Conservation (phyloP, 164 flowering plant species). For the Houttuynia cordata region DNA sequence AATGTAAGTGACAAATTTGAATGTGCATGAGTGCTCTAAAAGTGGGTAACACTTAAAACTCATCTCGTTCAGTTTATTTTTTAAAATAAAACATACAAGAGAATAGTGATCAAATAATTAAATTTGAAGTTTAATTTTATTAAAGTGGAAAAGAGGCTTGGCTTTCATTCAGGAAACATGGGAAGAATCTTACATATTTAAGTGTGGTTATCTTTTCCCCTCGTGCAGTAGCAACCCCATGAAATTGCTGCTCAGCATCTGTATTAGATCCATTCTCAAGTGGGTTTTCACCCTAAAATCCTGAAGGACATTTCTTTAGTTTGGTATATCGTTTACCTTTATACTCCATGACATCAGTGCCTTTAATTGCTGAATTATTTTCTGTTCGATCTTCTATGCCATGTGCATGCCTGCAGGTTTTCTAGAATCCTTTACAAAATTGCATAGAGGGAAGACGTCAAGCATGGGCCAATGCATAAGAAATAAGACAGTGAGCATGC, state of each 20-base stretch:
- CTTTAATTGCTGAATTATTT: background rate
- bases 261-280: constrained; percentile 48
- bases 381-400: background rate
- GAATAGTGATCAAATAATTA: background rate
- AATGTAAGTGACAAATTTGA: background rate
- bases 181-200: constrained; percentile 49
- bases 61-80: background rate
- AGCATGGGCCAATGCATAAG: no score
- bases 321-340: constrained; percentile 14
- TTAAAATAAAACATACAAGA: background rate
- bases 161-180: background rate
- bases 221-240: constrained; percentile 49
- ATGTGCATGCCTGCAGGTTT: background rate
- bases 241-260: constrained; percentile 56
- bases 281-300: constrained; percentile 36
- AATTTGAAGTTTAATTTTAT: background rate
- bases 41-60: background rate
- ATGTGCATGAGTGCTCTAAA: background rate
- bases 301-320: constrained; percentile 41
- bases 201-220: constrained; percentile 86
- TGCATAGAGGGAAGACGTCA: background rate
- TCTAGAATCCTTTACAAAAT: background rate
- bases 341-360: background rate
- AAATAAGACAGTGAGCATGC: no score
- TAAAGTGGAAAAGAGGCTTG: background rate